Evolutionary conservation across 768 basidiomycete species (phyloP), one percentile per base, ranked within the genome.

Genomic region (Butyriboletus loyo): DNA sequence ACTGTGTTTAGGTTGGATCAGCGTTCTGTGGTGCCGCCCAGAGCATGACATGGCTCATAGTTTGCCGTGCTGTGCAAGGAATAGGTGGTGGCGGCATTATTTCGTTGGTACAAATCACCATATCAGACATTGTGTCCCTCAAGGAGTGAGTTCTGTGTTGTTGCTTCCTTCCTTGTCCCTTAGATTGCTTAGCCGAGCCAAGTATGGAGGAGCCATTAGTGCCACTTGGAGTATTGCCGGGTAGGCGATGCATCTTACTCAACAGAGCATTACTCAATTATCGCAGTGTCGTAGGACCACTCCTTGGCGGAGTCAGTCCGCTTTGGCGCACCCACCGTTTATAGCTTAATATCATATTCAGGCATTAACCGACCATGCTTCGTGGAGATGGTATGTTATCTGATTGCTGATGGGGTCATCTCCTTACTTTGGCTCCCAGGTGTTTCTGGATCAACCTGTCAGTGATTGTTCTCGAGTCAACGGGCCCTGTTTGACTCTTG

Each of bases 11-110:
- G 71, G 39, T 70, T 32, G 72, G 69, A 35, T 76, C 74, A 22
- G 73, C 68, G 3, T 49, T 77, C 19, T 76, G 75, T 54, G 76
- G 74, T 32, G 73, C 75, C n/a, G 74, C 75, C 4, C 70, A 77
- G 57, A 72, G 30, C 24, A 73, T 77, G 71, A 62, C 66, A 7
- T 76, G 74, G 76, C 65, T 78, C 30, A 72, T 72, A 55, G 52
- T 69, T 22, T 66, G 63, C 35, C 71, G 77, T 19, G 75, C 71
- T 3, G 46, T 77, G 2, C 76, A 78, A 59, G 76, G 76, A 35
- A 64, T 77, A 17, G 75, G 77, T 19, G 76, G 71, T 3, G 74
- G 74, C 0, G 75, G 70, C 10, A 72, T 72, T 40, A 50, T 65
- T 9, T 70, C 74, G 53, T 46, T 73, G 51, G 61, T 69, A 0